Conservation (phyloP, 495 filamentous ascomycete species). For the Podospora sp. region DNA sequence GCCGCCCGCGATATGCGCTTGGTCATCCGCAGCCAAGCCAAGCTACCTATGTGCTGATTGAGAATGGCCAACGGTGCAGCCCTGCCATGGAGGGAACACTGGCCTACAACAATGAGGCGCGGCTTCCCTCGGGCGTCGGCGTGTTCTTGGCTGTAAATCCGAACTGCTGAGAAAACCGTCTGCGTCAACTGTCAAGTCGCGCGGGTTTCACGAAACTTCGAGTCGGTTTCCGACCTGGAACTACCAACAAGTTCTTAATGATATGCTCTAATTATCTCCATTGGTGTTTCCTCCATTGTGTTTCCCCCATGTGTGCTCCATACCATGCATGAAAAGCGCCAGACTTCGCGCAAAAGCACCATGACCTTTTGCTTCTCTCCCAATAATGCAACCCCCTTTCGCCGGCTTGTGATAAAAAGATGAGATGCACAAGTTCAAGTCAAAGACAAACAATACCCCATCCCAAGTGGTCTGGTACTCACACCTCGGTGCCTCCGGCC, state of each 20-base stretch:
- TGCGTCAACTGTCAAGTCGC: background rate
- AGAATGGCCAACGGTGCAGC: background rate
- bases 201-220: background rate
- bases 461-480: no score
- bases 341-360: no score
- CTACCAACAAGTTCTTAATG: background rate
- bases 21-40: background rate
- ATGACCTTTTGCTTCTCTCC: background rate
- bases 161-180: background rate
- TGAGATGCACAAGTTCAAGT: background rate
- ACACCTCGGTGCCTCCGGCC: no score
- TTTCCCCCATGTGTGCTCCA: no score
- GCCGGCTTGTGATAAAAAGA: background rate
- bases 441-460: background rate
- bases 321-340: no score
- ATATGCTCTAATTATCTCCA: background rate
- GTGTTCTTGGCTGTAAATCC: background rate
- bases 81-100: background rate
- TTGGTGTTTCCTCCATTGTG: background rate
- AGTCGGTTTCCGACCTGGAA: background rate
- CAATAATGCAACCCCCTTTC: background rate
- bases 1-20: background rate
- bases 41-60: background rate
- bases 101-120: background rate
- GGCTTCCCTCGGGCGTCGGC: background rate